Conservation (phyloP, 2,329 filamentous ascomycete genomes). For the Xylaria sp. region DNA sequence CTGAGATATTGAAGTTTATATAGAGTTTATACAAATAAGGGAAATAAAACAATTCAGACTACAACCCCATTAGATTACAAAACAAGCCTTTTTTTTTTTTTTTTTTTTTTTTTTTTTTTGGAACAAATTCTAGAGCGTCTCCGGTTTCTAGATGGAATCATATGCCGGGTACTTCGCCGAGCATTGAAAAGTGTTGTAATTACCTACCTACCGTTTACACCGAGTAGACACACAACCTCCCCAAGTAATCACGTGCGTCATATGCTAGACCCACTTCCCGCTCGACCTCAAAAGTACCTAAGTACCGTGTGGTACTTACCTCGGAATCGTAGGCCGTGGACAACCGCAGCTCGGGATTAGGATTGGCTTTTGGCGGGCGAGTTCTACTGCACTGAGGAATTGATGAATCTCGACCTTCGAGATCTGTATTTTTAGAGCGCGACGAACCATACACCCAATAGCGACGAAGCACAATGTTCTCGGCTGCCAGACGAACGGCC, state of each 20-base stretch:
- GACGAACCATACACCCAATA: conserved; percentile 1
- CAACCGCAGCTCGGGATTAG: conserved; percentile 33
- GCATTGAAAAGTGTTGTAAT: no score
- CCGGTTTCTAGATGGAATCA: no score
- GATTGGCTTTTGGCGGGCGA: neutral
- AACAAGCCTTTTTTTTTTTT: no score
- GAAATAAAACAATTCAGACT: no score
- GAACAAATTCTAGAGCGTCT: no score
- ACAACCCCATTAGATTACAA: no score
- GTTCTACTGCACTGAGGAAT: conserved; percentile 11
- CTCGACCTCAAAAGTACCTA: neutral
- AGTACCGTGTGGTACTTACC: neutral
- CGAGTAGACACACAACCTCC: neutral
- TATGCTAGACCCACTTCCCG: neutral
- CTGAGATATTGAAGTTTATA: no score
- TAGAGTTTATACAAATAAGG: no score
- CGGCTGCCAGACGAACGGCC: conserved; percentile 45
- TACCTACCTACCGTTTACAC: neutral
- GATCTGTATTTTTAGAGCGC: neutral
- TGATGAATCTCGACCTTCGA: conserved; percentile 18
- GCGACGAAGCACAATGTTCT: conserved; percentile 45
- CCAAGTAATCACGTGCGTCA: neutral
- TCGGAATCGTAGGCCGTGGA: conserved; percentile 36
- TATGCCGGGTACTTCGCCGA: no score
- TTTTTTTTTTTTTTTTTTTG: no score